Evolutionary conservation across 352 stramenopile genomes (phyloP).

Genomic region (Peronosclerospora sorghi): DNA sequence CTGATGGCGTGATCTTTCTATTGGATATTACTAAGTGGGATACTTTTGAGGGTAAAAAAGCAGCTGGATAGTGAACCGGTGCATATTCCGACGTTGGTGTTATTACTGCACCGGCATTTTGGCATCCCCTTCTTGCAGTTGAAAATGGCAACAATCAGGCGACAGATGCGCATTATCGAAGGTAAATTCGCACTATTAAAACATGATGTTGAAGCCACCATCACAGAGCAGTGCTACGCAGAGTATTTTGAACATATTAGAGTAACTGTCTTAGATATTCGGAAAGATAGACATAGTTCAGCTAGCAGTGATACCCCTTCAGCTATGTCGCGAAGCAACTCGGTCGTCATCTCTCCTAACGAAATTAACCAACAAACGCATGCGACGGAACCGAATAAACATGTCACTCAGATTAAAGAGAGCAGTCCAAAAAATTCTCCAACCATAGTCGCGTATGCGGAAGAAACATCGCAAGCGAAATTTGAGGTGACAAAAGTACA

Average conservation of each 20-base stretch:
- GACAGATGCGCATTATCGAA: constrained; percentile 66
- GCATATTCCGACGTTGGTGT: constrained; percentile 68
- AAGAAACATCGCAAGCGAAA: background rate
- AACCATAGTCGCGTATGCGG: background rate
- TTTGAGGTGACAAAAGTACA: background rate
- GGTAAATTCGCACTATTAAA: constrained; percentile 62
- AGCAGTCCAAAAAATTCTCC: constrained; percentile 1
- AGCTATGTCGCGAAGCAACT: constrained; percentile 6
- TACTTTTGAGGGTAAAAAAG: constrained; percentile 70
- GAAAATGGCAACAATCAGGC: constrained; percentile 62
- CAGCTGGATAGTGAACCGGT: constrained; percentile 58
- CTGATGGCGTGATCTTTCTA: constrained; percentile 82
- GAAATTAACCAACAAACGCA: background rate
- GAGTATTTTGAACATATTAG: constrained; percentile 71
- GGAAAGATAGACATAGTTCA: constrained; percentile 35
- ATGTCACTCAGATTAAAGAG: constrained; percentile 16
- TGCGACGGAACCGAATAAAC: constrained; percentile 3
- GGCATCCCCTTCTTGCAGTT: constrained; percentile 75
- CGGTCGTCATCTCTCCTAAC: constrained; percentile 4
- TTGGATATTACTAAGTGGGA: constrained; percentile 74
- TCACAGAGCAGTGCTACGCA: constrained; percentile 56
- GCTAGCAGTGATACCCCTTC: constrained; percentile 5
- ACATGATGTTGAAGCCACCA: constrained; percentile 57
- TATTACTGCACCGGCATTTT: constrained; percentile 79
- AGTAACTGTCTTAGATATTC: constrained; percentile 56